Evolutionary conservation across 192 early-diverging fungal genomes (phyloP).

Genomic region (Ambispora gerdemannii): DNA sequence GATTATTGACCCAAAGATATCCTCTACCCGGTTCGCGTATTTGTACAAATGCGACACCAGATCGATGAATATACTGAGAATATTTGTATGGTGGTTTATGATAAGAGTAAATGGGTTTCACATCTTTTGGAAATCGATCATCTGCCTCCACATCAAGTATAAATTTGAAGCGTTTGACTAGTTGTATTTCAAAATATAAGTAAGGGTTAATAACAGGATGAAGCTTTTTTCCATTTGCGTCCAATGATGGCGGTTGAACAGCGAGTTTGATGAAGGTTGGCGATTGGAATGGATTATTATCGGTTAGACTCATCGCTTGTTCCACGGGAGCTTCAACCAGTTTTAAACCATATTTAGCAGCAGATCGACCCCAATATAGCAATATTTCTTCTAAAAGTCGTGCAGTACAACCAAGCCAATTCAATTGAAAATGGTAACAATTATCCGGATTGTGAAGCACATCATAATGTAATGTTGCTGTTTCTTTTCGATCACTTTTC

Average conservation of each 20-base stretch:
- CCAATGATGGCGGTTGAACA: conserved; percentile 60
- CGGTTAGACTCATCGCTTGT: conserved; percentile 59
- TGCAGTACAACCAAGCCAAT: conserved; percentile 95
- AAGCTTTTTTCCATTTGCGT: conserved; percentile 35
- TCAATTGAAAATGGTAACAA: conserved; percentile 90
- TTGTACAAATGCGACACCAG: conserved; percentile 91
- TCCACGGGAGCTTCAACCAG: conserved; percentile 85
- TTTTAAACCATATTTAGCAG: conserved; percentile 84
- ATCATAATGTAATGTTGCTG: conserved; percentile 86
- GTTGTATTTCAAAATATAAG: conserved; percentile 74
- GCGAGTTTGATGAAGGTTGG: conserved; percentile 64
- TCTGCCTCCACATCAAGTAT: conserved; percentile 95
- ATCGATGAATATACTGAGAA: conserved; percentile 88
- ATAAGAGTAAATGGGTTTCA: conserved; percentile 59
- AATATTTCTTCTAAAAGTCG: conserved; percentile 84
- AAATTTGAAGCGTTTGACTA: conserved; percentile 79
- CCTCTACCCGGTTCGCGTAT: conserved; percentile 68
- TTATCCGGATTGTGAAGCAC: conserved; percentile 81
- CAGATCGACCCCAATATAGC: conserved; percentile 70
- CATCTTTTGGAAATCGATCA: conserved; percentile 57
- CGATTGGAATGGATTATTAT: conserved; percentile 89
- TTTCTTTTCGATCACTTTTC: conserved; percentile 73
- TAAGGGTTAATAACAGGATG: conserved; percentile 47
- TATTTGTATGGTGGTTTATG: conserved; percentile 63
- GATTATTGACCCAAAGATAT: conserved; percentile 91